phyloP scores from a whole-genome alignment of 345 rosid genomes.

The Corymbia maculata region DNA sequence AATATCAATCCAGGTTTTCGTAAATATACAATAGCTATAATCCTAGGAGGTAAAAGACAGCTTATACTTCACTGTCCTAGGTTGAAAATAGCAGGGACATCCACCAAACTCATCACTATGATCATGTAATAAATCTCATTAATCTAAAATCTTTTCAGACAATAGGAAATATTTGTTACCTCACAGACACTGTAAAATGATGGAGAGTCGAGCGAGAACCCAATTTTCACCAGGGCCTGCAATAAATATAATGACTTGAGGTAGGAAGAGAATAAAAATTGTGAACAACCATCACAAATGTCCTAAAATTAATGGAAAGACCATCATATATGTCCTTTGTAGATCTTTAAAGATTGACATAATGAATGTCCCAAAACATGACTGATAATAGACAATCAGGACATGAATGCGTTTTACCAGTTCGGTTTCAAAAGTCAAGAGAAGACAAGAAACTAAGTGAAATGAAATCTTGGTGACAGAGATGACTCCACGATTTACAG shows the following conservation, averaged over 20 bases:
- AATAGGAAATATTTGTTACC: constrained; percentile 18
- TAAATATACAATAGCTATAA: not conserved
- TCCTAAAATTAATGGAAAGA: not conserved
- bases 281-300: not conserved
- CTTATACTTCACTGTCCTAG: not conserved
- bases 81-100: not conserved
- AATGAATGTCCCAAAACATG: not conserved
- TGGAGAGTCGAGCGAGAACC: constrained; percentile 55
- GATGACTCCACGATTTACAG: not conserved
- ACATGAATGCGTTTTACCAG: not conserved
- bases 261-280: not conserved
- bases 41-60: not conserved
- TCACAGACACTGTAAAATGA: constrained; percentile 60
- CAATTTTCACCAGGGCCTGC: constrained; percentile 59
- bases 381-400: not conserved
- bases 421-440: not conserved
- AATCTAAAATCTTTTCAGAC: not conserved
- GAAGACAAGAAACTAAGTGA: not conserved
- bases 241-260: not conserved
- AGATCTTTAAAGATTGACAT: not conserved
- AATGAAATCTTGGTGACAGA: not conserved
- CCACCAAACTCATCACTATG: not conserved
- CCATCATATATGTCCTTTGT: not conserved
- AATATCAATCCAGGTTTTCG: not conserved
- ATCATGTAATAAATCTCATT: not conserved